phyloP scores from a whole-genome alignment of 768 basidiomycete genomes.

The Floccularia luteovirens region DNA sequence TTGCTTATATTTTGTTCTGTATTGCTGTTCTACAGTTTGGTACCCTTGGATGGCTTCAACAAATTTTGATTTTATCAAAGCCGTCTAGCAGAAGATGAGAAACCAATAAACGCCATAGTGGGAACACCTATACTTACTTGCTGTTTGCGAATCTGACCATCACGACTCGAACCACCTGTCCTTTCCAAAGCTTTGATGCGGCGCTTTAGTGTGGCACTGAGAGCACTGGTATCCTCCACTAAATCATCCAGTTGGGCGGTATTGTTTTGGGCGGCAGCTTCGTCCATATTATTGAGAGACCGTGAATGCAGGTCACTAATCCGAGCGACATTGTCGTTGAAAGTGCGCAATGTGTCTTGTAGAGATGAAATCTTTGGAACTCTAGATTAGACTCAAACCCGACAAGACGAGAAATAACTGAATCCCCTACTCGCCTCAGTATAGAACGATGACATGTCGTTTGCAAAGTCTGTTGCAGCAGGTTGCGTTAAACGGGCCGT shows the following conservation, averaged over 20 bases:
- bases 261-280: constrained; percentile 52
- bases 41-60: constrained; percentile 83
- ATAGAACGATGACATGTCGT: constrained; percentile 70
- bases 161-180: constrained; percentile 57
- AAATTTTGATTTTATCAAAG: constrained; percentile 67
- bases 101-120: neutral
- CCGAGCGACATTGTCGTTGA: constrained; percentile 60
- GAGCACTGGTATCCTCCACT: constrained; percentile 61
- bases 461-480: constrained; percentile 25
- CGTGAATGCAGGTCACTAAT: constrained; percentile 72
- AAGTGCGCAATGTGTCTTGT: constrained; percentile 61
- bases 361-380: constrained; percentile 58
- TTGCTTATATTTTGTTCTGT: constrained; percentile 72
- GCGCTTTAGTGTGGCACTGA: constrained; percentile 63
- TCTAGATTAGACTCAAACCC: neutral
- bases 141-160: constrained; percentile 69
- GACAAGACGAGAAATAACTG: neutral
- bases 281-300: constrained; percentile 72
- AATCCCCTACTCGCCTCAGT: constrained; percentile 53
- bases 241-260: constrained; percentile 60
- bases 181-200: constrained; percentile 67
- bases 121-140: constrained; percentile 37
- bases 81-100: constrained; percentile 33
- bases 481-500: constrained; percentile 42
- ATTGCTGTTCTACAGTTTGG: constrained; percentile 75